These are phyloP conservation scores for Wickerhamiella azymoides DNA, from an alignment of 805 yeast species.

Conservation along the genomic window DNA sequence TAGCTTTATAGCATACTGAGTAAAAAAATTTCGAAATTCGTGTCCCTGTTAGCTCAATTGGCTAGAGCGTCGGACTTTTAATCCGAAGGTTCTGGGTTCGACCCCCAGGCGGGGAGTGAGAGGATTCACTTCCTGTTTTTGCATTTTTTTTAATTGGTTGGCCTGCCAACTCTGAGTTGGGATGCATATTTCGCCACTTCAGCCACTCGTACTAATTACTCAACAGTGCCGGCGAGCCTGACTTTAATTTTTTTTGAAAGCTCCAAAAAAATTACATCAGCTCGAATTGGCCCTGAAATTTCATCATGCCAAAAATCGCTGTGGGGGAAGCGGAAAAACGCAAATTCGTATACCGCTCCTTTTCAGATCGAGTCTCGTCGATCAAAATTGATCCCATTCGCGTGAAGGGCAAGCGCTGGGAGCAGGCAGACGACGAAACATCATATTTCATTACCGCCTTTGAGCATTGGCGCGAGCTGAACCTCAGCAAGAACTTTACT, in stretches of 20 bases:
- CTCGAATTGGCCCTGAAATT: background rate
- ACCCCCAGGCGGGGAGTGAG: constrained; percentile 20
- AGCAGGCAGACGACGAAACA: constrained; percentile 21
- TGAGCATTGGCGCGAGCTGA: constrained; percentile 80
- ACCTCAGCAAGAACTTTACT: constrained; percentile 57
- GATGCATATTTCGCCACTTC: no score
- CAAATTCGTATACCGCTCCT: constrained; percentile 40
- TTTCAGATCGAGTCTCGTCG: constrained; percentile 70
- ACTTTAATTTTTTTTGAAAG: background rate
- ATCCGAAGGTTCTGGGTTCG: constrained; percentile 22
- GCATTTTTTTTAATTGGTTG: background rate
- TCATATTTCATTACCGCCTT: constrained; percentile 71
- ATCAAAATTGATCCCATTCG: constrained; percentile 65
- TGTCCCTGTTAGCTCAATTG: constrained; percentile 22
- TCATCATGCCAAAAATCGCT: constrained; percentile 1
- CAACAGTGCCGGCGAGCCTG: no score
- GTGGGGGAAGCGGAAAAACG: constrained; percentile 9
- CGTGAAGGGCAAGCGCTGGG: constrained; percentile 19
- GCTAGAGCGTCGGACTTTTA: constrained; percentile 24
- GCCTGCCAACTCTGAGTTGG: no score
- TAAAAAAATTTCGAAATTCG: background rate
- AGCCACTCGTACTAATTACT: no score
- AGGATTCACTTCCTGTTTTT: background rate
- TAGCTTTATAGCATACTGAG: no score
- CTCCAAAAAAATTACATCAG: background rate